Conservation (phyloP, 139 green algal species). For the Pseudopediastrum boryanum region DNA sequence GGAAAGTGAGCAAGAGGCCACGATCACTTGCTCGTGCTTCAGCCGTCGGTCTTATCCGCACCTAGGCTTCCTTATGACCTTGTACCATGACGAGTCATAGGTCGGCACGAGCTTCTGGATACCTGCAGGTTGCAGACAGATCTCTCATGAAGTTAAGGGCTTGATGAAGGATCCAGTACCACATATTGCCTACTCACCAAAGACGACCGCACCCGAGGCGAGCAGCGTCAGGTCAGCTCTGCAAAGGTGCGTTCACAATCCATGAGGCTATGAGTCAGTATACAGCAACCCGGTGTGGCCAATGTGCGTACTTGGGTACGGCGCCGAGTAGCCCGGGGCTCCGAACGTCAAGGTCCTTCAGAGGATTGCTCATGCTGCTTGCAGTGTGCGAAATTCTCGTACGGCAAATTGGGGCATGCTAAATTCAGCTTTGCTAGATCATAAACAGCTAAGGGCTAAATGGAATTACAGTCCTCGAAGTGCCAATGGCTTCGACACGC, state of each 20-base stretch:
- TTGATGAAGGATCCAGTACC: neutral
- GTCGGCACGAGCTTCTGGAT: neutral
- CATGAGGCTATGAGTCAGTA: neutral
- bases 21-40: slow-evolving; percentile 2
- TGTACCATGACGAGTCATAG: slow-evolving; percentile 37
- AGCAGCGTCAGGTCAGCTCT: slow-evolving; percentile 46
- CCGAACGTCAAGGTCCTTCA: neutral
- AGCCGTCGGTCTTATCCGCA: neutral
- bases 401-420: too few species aligned
- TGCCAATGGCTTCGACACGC: too few species aligned
- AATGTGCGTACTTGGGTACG: slow-evolving; percentile 9
- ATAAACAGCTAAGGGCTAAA: too few species aligned
- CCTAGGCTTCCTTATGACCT: slow-evolving; percentile 47
- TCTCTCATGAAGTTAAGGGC: neutral
- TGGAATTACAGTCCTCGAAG: too few species aligned
- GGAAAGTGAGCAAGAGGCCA: neutral
- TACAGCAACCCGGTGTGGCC: neutral
- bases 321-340: slow-evolving; percentile 10
- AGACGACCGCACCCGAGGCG: slow-evolving; percentile 46
- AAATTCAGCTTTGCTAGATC: too few species aligned
- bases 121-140: neutral
- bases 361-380: too few species aligned
- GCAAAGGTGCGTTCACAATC: slow-evolving; percentile 7
- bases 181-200: slow-evolving; percentile 40
- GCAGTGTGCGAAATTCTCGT: too few species aligned